Conservation (phyloP, 2,329 filamentous ascomycete species). For the Colletotrichum lupini region DNA sequence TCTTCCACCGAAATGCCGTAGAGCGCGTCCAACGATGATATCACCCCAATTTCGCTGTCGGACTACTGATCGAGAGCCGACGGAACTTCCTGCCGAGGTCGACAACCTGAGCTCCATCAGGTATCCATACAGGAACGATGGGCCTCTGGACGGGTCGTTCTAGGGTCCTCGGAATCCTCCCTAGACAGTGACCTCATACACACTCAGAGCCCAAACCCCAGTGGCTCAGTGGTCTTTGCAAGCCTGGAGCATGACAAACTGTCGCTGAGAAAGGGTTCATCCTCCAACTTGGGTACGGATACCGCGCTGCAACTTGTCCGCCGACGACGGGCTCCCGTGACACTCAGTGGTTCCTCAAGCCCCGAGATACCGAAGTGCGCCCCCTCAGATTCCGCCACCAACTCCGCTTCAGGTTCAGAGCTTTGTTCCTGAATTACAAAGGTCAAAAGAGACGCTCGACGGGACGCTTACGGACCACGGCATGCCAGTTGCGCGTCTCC, state of each 20-base stretch:
- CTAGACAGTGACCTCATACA: not conserved
- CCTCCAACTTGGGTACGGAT: not conserved
- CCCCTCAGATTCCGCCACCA: conserved; percentile 16
- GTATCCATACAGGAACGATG: conserved; percentile 1
- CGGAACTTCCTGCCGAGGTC: conserved; percentile 23
- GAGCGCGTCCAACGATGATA: conserved; percentile 11
- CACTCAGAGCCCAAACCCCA: not conserved
- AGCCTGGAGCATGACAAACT: not conserved
- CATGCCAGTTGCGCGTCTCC: not conserved
- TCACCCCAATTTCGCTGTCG: conserved; percentile 24
- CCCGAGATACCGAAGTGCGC: conserved; percentile 11
- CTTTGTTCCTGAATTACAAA: conserved; percentile 11
- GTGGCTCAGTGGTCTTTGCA: conserved; percentile 2
- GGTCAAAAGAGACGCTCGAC: not conserved
- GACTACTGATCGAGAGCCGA: conserved; percentile 6
- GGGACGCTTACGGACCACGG: not conserved
- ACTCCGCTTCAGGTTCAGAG: conserved; percentile 8
- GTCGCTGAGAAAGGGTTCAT: not conserved
- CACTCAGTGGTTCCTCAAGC: conserved; percentile 6
- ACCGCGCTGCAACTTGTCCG: conserved; percentile 6
- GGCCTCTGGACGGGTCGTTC: conserved; percentile 9
- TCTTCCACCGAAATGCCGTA: not conserved
- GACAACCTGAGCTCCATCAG: not conserved
- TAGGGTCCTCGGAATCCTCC: conserved; percentile 3
- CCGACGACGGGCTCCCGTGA: conserved; percentile 21